Evolutionary conservation across 441 rosid genomes (phyloP).

Genomic region (Populus hybrid): DNA sequence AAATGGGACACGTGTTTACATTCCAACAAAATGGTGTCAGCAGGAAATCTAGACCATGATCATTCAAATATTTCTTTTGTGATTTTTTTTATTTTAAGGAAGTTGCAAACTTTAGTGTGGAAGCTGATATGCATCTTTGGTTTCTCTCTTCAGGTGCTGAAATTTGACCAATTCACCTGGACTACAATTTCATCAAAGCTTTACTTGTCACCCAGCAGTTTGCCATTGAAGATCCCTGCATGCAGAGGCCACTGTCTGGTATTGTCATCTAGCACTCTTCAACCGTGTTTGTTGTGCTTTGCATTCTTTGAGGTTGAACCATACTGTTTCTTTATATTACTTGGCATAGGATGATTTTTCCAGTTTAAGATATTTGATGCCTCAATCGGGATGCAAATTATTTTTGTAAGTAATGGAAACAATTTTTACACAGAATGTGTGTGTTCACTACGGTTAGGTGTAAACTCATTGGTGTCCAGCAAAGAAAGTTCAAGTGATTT

Average conservation of each 20-base stretch:
- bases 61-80: slow-evolving; percentile 2
- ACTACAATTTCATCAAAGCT: slow-evolving; percentile 79
- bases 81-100: not conserved
- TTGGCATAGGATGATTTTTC: not conserved
- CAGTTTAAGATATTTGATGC: not conserved
- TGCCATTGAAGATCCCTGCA: slow-evolving; percentile 91
- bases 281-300: not conserved
- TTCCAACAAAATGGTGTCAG: not conserved
- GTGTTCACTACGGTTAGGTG: not conserved
- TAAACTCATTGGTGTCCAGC: not conserved
- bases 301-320: not conserved
- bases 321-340: not conserved
- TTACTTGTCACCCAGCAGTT: slow-evolving; percentile 88
- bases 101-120: slow-evolving; percentile 12
- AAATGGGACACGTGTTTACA: not conserved
- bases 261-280: slow-evolving; percentile 13
- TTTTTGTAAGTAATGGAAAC: not conserved
- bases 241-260: slow-evolving; percentile 99
- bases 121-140: slow-evolving; percentile 9
- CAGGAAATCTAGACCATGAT: not conserved
- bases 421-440: not conserved
- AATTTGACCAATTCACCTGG: slow-evolving; percentile 84
- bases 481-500: not conserved
- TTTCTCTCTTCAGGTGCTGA: slow-evolving; percentile 58
- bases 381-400: not conserved